Evolutionary conservation across 305 asterid species (phyloP).

Genomic region (Fraxinus baroniana): DNA sequence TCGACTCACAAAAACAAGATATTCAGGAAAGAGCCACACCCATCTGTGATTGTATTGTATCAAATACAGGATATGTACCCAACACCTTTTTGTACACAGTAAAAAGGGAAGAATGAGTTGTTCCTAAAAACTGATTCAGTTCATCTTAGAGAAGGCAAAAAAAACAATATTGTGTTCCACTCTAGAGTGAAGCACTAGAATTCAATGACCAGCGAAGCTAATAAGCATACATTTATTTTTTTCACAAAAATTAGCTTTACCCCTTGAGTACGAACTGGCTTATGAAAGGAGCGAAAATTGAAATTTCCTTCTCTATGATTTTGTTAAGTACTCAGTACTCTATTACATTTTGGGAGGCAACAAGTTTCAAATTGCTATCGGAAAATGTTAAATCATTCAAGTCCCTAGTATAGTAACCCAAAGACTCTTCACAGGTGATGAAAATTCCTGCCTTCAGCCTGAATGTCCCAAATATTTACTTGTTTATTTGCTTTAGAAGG

Average conservation of each 20-base stretch:
- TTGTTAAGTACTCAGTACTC: background rate
- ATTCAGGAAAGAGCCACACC: too few relatives aligned
- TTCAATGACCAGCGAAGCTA: background rate
- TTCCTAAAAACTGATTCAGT: too few relatives aligned
- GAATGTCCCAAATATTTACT: constrained; percentile 28
- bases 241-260: background rate
- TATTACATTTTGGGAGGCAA: background rate
- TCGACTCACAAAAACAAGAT: too few relatives aligned
- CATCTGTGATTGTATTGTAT: too few relatives aligned
- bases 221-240: background rate
- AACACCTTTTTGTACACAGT: too few relatives aligned
- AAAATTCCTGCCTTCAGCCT: background rate
- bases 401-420: background rate
- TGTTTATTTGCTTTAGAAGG: constrained; percentile 76
- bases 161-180: background rate
- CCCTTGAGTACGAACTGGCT: background rate
- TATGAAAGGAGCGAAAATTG: background rate
- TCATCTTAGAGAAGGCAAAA: background rate
- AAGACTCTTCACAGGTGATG: background rate
- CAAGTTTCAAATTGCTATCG: background rate
- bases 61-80: too few relatives aligned
- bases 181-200: background rate
- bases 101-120: too few relatives aligned
- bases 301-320: background rate
- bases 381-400: background rate